Base-by-base conservation (phyloP, 371 early-diverging fungal genomes). In the Chytridiales sp. region DNA sequence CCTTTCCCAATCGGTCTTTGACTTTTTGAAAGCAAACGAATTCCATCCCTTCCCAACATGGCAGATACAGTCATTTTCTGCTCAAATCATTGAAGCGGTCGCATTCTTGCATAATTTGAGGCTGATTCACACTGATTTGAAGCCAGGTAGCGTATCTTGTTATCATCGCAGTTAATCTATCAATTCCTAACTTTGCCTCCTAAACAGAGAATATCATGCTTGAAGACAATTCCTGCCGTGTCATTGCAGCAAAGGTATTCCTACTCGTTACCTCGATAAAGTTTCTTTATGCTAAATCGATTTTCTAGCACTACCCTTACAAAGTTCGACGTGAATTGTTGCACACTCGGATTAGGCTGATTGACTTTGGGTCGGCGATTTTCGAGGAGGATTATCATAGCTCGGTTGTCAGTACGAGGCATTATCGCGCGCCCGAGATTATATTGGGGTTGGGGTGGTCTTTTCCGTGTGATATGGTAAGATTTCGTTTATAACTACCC, bases 371-470 rank as follows among this genome's bases (percentile, higher is more conserved):
- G 42, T 87, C 88, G 47, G 93, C 97, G 15, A 93, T 93, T n/a
- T 94, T 93, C 73, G 89, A 95, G 65, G 76, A 87, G 51, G 95
- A 95, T 54, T 92, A 91, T 69, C 96, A 97, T 75, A 85, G 90
- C 40, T 80, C 86, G 3, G 88, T 95, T 0, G 92, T 93, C 21
- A 77, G 89, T 26, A 97, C 98, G 19, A 71, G 98, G 46, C 98
- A 97, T 71, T 97, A 97, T 70, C 82, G 98, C 22, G 97, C 97
- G 30, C 98, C 98, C 3, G 98, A 97, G 72, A 93, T 97, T 67
- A 93, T 97, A 44, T 72, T 97, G 53, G 87, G 88, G 62, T 69
- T 88, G 39, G 93, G 94, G 42, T 97, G 95, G 95, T 92, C 93
- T 40, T 96, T 85, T 73, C 92, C 94, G 32, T 95, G 95, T 74